phyloP scores from a whole-genome alignment of 768 basidiomycete species.

The Psilocybe sp. region DNA sequence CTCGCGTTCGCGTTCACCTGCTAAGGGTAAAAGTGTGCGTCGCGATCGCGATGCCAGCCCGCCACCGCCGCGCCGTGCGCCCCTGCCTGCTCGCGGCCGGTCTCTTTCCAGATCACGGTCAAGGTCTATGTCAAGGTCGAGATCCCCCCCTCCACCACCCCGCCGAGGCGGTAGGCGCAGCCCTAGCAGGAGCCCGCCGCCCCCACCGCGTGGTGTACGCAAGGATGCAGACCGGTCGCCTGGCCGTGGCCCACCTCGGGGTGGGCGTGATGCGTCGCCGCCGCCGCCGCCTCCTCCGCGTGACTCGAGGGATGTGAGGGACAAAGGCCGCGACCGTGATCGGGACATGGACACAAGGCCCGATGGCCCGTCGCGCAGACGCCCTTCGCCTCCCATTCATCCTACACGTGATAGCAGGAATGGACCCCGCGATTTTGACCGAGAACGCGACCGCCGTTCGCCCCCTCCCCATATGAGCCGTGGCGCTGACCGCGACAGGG shows the following conservation, averaged over 20 bases:
- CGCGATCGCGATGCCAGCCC: conserved; percentile 9
- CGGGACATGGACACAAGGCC: conserved; percentile 13
- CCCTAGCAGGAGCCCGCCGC: conserved; percentile 10
- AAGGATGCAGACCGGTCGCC: neutral
- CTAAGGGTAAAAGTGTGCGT: conserved; percentile 9
- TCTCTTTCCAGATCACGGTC: conserved; percentile 10
- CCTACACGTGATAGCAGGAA: conserved; percentile 6
- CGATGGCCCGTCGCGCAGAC: conserved; percentile 8
- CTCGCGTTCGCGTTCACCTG: conserved; percentile 13
- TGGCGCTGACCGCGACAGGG: conserved; percentile 8
- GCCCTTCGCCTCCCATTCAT: conserved; percentile 15
- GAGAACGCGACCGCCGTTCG: conserved; percentile 1
- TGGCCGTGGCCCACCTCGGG: too few relatives aligned
- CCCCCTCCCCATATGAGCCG: conserved; percentile 21
- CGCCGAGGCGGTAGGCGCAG: conserved; percentile 12
- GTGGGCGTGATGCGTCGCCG: too few relatives aligned
- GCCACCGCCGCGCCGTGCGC: conserved; percentile 21
- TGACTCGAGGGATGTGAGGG: conserved; percentile 1
- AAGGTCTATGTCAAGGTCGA: conserved; percentile 2
- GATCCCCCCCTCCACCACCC: conserved; percentile 17
- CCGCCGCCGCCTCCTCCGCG: conserved; percentile 3
- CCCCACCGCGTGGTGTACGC: conserved; percentile 4
- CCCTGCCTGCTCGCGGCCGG: conserved; percentile 7
- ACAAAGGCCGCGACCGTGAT: conserved; percentile 6
- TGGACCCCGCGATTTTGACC: neutral